phyloP scores from a whole-genome alignment of 192 early-diverging fungal genomes.

The Oehlia diaphana region DNA sequence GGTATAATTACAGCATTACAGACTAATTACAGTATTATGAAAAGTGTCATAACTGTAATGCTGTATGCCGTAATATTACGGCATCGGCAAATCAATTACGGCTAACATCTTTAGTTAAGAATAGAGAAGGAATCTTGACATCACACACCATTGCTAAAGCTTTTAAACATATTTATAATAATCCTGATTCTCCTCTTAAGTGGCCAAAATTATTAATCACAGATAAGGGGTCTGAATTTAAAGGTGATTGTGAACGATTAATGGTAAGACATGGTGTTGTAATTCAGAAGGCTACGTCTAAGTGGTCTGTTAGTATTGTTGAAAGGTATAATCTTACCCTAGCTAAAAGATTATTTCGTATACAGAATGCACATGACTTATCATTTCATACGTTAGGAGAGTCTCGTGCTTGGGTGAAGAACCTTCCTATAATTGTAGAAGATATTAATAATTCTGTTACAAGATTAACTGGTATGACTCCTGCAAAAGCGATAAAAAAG shows the following conservation, averaged over 20 bases:
- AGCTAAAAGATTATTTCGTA: background rate
- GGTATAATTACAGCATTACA: too few species aligned
- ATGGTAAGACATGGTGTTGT: background rate
- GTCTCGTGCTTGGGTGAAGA: background rate
- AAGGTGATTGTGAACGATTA: slow-evolving; percentile 6
- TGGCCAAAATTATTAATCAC: background rate
- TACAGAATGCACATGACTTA: background rate
- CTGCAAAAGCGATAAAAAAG: too few species aligned
- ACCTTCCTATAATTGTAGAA: background rate
- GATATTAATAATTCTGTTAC: too few species aligned
- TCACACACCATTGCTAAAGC: background rate
- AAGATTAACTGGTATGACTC: too few species aligned
- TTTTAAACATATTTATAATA: background rate
- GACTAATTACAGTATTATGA: too few species aligned
- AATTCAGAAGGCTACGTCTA: background rate
- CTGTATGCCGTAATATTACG: too few species aligned
- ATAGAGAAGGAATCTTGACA: too few species aligned
- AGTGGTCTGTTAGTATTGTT: slow-evolving; percentile 13
- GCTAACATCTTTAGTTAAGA: too few species aligned
- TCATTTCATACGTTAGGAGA: background rate
- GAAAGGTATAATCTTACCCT: slow-evolving; percentile 17
- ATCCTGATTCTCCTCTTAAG: background rate
- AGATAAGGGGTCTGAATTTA: slow-evolving; percentile 21
- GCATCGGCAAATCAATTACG: too few species aligned
- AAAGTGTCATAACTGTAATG: too few species aligned